Base-by-base conservation (phyloP, 176 grass and related monocot species). In the Avena atlantica region DNA sequence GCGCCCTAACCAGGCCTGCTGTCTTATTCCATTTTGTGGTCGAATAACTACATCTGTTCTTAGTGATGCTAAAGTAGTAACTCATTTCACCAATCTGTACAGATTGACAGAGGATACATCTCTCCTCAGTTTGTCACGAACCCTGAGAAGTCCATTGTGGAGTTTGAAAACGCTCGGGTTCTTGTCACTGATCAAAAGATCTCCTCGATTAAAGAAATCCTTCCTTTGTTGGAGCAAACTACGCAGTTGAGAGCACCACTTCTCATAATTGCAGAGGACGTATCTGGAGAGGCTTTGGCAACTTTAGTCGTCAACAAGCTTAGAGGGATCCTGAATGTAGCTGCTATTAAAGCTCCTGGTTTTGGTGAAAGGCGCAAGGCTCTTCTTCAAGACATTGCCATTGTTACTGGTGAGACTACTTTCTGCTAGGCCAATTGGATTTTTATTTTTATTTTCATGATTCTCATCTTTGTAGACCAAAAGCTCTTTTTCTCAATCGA, bases 151-250 rank as follows among this genome's bases (percentile, higher is more conserved):
- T 93, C 94, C 31, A 76, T 93, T 4, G 91, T 98, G 31, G 95
- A 98, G 86, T 98, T 98, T 87, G 95, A 98, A 91, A 92, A 98
- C 73, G 91, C 91, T 44, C 80, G 89, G n/a, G 75, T 98, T 81
- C 95, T 98, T 23, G 86, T 98, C 70, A 98, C 95, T 40, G 95
- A 98, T 84, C 95, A 98, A 71, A 98, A 98, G 86, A 98, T 95
- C 52, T 95, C 95, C 20, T 92, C 93, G 12, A 98, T 98, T 75
- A 98, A 95, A 76, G 93, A 98, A 20, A 95, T 98, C 53, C 64
- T 95, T 83, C 95, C 95, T 81, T 73, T 98, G 37, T 86, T 98
- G 83, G 95, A 98, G 70, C 92, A 98, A 72, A 95, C 93, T 16
- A 93, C 93, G 4, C 93, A 98, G 83, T 23, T 98, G 81, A 93